Evolutionary conservation across 352 stramenopile species (phyloP), one percentile per base, ranked within the genome.

Genomic region (Pythium volutum): DNA sequence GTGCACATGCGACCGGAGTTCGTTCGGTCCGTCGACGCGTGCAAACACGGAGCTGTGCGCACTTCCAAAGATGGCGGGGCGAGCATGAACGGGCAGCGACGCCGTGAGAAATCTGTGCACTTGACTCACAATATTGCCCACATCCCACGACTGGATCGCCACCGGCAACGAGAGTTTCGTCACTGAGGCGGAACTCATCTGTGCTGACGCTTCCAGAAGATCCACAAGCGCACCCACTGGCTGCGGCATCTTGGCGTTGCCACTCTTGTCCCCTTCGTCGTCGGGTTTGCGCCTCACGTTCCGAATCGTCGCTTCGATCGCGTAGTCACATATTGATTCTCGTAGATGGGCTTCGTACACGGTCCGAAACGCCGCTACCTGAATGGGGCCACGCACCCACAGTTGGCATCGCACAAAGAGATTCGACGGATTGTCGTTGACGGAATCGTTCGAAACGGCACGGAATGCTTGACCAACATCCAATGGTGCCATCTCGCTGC

Each of bases 321-420:
- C 70, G 53, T 86, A 92, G 47, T 96, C 87, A 31, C 79, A 84
- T 39, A 96, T 43, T 9, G 84, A 75, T 75, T 96, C 83, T 22
- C 91, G 77, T 18, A 96, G 20, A 42, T 87, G 86, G 14, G 72
- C 67, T 51, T 91, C 76, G n/a, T 92, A 70, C 18, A 91, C 66
- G 3, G 84, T 62, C 39, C 59, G 73, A 8, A 96, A 52, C n/a
- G 88, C 77, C 15, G 31, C 26, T 22, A 65, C 59, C 67, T 81
- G 71, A 20, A 96, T 79, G 20, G 74, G 78, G 5, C 87, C 87
- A 15, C 87, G 81, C 45, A 84, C 83, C 79, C 82, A 96, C 31
- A 93, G 50, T 34, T 90, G 82, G 26, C 74, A 93, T 36, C 76
- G 75, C 18, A 74, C 66, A 31, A 77, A 69, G 10, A 87, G 41